A percentile compares a stretch with the other conserved stretches of the same genome.
Conservation (phyloP, 495 filamentous ascomycete species). For the Apodospora peruviana region DNA sequence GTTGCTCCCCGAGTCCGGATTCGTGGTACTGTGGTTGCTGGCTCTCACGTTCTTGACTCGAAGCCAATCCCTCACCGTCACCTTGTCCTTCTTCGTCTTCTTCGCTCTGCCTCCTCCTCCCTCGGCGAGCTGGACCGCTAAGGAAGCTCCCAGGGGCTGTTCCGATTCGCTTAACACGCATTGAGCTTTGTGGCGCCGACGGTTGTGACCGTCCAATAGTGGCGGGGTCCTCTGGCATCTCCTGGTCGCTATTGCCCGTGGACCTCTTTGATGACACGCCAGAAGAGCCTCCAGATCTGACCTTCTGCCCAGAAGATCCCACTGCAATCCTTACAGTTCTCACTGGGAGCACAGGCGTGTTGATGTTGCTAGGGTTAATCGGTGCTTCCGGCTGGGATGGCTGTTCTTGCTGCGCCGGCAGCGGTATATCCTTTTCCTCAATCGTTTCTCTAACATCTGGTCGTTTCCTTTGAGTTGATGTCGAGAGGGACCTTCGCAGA, state of each 20-base stretch:
- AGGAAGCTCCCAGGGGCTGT: conserved; percentile 68
- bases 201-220: conserved; percentile 44
- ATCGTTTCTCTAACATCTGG: conserved; percentile 30
- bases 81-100: conserved; percentile 51
- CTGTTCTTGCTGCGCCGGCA: conserved; percentile 19
- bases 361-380: conserved; percentile 39
- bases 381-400: conserved; percentile 3
- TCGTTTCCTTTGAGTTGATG: conserved; percentile 31
- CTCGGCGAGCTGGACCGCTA: conserved; percentile 68
- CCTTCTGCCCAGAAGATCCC: conserved; percentile 36
- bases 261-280: conserved; percentile 31
- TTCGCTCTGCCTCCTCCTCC: conserved; percentile 67
- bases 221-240: conserved; percentile 33
- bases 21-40: conserved; percentile 32
- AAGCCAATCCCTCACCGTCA: conserved; percentile 26
- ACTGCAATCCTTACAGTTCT: conserved; percentile 58
- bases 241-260: conserved; percentile 28
- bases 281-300: conserved; percentile 34
- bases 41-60: conserved; percentile 31
- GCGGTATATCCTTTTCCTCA: conserved; percentile 21
- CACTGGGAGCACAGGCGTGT: conserved; percentile 60
- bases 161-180: conserved; percentile 67
- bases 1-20: conserved; percentile 23
- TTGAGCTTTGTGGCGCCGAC: conserved; percentile 56
- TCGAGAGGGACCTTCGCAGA: conserved; percentile 31